Percentiles rank a stretch among this genome's conserved stretches.
phyloP scores from a whole-genome alignment of 306 rosid genomes.

The Ammopiptanthus mongolicus region DNA sequence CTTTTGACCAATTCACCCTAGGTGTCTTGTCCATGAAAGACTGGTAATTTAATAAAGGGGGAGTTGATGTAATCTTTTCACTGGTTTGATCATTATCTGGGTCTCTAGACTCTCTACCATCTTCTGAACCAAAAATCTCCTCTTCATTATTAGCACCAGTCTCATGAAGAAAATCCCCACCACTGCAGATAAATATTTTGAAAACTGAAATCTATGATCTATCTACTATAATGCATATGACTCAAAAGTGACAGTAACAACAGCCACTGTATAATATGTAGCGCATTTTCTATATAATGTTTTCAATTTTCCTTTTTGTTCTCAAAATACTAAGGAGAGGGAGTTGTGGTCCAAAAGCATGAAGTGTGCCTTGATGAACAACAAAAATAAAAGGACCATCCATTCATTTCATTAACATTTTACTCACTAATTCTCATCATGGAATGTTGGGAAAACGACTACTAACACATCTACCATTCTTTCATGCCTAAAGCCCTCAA shows the following conservation, averaged over 20 bases:
- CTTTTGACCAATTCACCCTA: too few relatives aligned
- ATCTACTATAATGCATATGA: background rate
- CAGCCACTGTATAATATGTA: constrained; percentile 6
- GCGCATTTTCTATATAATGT: background rate
- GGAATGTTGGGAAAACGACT: background rate
- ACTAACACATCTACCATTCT: constrained; percentile 3
- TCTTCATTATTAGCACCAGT: too few relatives aligned
- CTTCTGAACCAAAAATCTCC: too few relatives aligned
- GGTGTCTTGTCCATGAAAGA: too few relatives aligned
- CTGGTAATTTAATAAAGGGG: too few relatives aligned
- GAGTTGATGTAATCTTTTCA: too few relatives aligned
- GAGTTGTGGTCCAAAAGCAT: background rate
- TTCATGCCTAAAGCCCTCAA: background rate
- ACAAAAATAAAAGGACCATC: background rate
- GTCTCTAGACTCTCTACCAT: too few relatives aligned
- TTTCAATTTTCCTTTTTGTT: background rate
- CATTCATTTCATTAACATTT: background rate
- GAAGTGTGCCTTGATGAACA: background rate
- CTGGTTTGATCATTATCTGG: too few relatives aligned
- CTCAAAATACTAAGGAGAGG: background rate
- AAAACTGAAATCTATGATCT: constrained; percentile 1
- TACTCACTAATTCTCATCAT: background rate
- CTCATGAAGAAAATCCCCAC: too few relatives aligned
- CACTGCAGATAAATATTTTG: too few relatives aligned
- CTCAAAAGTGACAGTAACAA: background rate